These are phyloP conservation scores for Talaromyces sp. DNA, from an alignment of 2,329 filamentous ascomycete species.

Conservation along the genomic window DNA sequence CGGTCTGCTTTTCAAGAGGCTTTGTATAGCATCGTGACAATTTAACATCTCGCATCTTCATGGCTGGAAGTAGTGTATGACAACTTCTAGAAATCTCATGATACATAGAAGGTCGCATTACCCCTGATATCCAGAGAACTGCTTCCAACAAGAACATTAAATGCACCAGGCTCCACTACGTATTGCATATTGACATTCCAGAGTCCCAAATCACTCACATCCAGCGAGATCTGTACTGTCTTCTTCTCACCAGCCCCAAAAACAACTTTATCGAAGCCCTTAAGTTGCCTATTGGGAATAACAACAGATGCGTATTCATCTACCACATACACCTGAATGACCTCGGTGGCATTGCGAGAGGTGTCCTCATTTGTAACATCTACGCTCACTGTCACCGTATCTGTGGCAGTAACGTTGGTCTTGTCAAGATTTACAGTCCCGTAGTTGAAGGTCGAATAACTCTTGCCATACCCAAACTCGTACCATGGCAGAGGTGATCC, in stretches of 20 bases:
- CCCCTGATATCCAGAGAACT: slow-evolving; percentile 39
- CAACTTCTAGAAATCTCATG: background rate
- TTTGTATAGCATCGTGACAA: slow-evolving; percentile 7
- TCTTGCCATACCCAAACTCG: slow-evolving; percentile 64
- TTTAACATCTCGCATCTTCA: background rate
- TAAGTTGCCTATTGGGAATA: slow-evolving; percentile 62
- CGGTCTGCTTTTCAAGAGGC: background rate
- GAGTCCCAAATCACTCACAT: slow-evolving; percentile 52
- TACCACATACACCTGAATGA: slow-evolving; percentile 66
- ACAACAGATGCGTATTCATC: slow-evolving; percentile 61
- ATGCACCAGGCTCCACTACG: slow-evolving; percentile 69
- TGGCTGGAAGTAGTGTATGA: background rate
- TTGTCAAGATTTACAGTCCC: slow-evolving; percentile 27
- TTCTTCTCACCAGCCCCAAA: slow-evolving; percentile 59
- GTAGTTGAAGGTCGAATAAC: slow-evolving; percentile 63
- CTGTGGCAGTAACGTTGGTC: slow-evolving; percentile 50
- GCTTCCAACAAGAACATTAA: slow-evolving; percentile 59
- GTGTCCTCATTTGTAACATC: slow-evolving; percentile 58
- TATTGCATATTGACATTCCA: slow-evolving; percentile 64
- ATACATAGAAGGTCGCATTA: slow-evolving; percentile 32
- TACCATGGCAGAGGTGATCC: slow-evolving; percentile 60
- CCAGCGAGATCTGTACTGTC: slow-evolving; percentile 51
- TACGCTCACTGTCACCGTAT: slow-evolving; percentile 58
- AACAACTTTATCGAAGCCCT: slow-evolving; percentile 64
- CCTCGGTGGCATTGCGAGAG: slow-evolving; percentile 59